Conservation (phyloP, 2,329 filamentous ascomycete species). For the Ophiostoma sp. region DNA sequence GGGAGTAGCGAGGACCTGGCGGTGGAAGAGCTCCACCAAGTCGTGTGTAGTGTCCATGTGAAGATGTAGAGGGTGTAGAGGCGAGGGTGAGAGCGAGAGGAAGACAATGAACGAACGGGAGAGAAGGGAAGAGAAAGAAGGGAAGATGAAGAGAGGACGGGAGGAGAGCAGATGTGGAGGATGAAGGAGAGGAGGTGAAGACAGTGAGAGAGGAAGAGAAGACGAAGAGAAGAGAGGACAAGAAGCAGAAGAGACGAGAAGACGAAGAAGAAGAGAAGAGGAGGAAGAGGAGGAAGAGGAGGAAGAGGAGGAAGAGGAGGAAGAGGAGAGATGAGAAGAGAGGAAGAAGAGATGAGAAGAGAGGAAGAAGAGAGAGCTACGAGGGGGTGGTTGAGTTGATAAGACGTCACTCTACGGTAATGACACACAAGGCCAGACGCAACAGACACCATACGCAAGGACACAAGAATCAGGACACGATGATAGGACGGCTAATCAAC, state of each 20-base stretch:
- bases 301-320: background rate
- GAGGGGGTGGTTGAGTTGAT: background rate
- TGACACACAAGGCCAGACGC: background rate
- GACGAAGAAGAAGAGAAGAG: background rate
- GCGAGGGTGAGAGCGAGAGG: background rate
- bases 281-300: background rate
- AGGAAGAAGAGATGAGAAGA: background rate
- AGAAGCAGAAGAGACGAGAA: background rate
- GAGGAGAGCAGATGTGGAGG: background rate
- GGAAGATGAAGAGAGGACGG: background rate
- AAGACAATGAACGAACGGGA: too few species aligned
- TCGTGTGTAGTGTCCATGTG: conserved; percentile 64
- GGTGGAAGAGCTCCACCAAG: conserved; percentile 63
- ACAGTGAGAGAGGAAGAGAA: background rate
- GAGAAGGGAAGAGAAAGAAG: background rate
- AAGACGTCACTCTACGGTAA: background rate
- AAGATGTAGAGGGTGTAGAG: background rate
- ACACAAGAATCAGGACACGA: conserved; percentile 3
- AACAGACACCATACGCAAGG: too few species aligned
- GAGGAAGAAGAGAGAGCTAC: background rate
- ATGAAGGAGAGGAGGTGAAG: background rate
- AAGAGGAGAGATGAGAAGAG: background rate
- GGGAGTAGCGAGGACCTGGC: conserved; percentile 64
- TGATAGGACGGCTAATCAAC: conserved; percentile 11
- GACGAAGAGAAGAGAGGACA: background rate